These are phyloP conservation scores for Neotropicomus parvogracilis DNA, from an alignment of 1,284 basidiomycete genomes.

Conservation along the genomic window DNA sequence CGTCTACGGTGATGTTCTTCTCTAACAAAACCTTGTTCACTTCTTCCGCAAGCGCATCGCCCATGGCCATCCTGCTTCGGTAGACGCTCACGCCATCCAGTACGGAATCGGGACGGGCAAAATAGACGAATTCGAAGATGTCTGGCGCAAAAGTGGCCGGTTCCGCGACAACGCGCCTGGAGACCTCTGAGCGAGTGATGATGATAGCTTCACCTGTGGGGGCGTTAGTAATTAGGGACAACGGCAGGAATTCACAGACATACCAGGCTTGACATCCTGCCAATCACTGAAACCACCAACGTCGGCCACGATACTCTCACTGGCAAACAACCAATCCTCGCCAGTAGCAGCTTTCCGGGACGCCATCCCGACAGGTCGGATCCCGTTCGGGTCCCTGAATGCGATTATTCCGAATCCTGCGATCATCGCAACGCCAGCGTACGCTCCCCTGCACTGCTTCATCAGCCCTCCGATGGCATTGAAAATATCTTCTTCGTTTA, in stretches of 20 bases:
- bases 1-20: constrained; percentile 76
- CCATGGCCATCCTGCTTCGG: constrained; percentile 98
- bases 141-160: constrained; percentile 88
- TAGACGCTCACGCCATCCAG: constrained; percentile 98
- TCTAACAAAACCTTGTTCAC: constrained; percentile 73
- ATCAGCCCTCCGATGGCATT: constrained; percentile 89
- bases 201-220: constrained; percentile 86
- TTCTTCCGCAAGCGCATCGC: constrained; percentile 89
- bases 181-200: constrained; percentile 78
- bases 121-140: constrained; percentile 99
- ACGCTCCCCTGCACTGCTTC: constrained; percentile 86
- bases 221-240: constrained; percentile 3
- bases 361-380: constrained; percentile 87
- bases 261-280: constrained; percentile 91
- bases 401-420: constrained; percentile 98
- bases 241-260: constrained; percentile 17
- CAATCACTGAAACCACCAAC: constrained; percentile 88
- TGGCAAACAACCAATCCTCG: constrained; percentile 87
- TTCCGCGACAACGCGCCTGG: constrained; percentile 68
- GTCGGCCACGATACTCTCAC: constrained; percentile 96
- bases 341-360: constrained; percentile 56
- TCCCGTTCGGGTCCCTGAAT: constrained; percentile 99
- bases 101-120: constrained; percentile 96
- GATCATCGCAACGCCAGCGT: constrained; percentile 97
- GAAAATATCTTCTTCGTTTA: constrained; percentile 99